Base-by-base conservation (phyloP, 2,329 filamentous ascomycete species). In the Exutisphaerella laricina region DNA sequence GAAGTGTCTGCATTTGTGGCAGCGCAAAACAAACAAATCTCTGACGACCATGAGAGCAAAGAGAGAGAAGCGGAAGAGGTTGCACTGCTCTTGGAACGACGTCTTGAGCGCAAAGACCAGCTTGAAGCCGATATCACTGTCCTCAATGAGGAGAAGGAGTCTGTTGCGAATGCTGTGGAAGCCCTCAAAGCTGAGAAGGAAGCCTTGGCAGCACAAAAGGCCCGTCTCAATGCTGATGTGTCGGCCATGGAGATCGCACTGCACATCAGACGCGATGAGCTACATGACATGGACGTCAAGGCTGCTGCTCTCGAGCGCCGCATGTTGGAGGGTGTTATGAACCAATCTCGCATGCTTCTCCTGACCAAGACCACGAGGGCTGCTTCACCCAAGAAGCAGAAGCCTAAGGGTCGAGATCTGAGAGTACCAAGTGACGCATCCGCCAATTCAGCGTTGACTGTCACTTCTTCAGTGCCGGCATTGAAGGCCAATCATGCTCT, bases 301-400 rank as follows among this genome's bases (percentile, higher is more conserved):
- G 92, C 90, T 2, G 88, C 96, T 63, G 79, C 80, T 3, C 74
- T 98, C 17, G 92, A 98, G 68, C 85, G 89, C 39, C 82, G 92
- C 18, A 95, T 98, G 54, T 71, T 98, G 22, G 90, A 97, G 53
- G 89, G 90, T 18, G 87, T 97, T 50, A 94, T 98, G 69, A 89
- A 97, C 57, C 90, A 97, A 63, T 96, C 90, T 14, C 84, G 90
- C 5, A 82, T 90, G 18, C 74, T 96, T n/a, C 77, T 97, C 45
- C 85, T 92, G 71, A 73, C 80, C 53, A 83, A 86, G 68, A 58
- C 58, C 5, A 69, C 77, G 41, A 59, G 62, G 58, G 23, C 68
- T 63, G 58, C 62, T 60, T 48, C 58, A 56, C 61, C 59, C 7
- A 58, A 58, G 43, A 60, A 64, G 53, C 70, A 71, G 53, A 67